Evolutionary conservation across 768 basidiomycete genomes (phyloP), one percentile per base, ranked within the genome.

Genomic region (Naganishia onofrii): DNA sequence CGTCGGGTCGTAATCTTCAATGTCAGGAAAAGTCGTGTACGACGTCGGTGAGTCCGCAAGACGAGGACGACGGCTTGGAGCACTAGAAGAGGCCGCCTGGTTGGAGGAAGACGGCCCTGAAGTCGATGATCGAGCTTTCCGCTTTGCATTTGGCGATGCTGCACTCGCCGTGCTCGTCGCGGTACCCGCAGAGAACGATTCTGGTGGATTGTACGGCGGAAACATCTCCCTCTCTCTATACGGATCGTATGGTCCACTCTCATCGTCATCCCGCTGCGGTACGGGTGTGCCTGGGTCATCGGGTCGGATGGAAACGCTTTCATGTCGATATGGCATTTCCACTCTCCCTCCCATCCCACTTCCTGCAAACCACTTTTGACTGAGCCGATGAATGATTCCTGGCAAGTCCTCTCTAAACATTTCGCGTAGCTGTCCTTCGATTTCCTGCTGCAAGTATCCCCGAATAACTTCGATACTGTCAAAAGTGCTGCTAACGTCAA

Each of bases 331-430:
- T 0, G 92, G 92, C n/a, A 91, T 87, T 77, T 96, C 93, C 0
- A 96, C 92, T 78, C 91, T 93, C 26, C 90, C 78, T 54, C 79
- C 75, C 69, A 77, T 74, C 0, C 78, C 77, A 21, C 74, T 74
- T 23, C 76, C 78, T 12, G 77, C 78, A 28, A 97, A 88, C 95
- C 95, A 98, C 76, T 91, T 89, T 78, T 98, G 95, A 81, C 90
- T 91, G 56, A 99, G 86, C 38, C 91, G 86, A 79, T 99, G 96
- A 52, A 99, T 98, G 73, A 99, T 97, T 6, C 92, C 89, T 0
- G 96, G 96, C 4, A 99, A 82, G 80, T 98, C 96, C 80, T 96
- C 93, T 70, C 93, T 85, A 81, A 98, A 99, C 93, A 98, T 95
- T 81, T 98, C 96, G 51, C 96, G 86, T 34, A 99, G 84, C 80